A percentile compares a stretch with the other conserved stretches of the same genome.
Evolutionary conservation across 495 filamentous ascomycete species (phyloP).

Genomic region (Umbilicaria muhlenbergii): DNA sequence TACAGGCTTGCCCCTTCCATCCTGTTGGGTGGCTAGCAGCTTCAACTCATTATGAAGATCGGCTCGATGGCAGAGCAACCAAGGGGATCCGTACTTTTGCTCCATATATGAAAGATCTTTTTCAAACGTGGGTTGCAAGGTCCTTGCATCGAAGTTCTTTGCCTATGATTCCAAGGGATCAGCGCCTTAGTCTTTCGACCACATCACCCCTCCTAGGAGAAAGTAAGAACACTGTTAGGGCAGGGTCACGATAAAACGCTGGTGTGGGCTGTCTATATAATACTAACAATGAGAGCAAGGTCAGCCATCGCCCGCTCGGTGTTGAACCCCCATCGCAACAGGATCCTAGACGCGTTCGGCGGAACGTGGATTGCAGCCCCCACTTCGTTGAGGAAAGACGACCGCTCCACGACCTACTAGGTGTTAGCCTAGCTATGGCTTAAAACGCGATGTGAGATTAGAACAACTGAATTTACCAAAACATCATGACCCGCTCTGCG

Average conservation of each 20-base stretch:
- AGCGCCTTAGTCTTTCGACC: too few relatives aligned
- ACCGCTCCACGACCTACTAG: slow-evolving; percentile 30
- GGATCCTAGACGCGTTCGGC: slow-evolving; percentile 31
- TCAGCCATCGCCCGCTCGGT: too few relatives aligned
- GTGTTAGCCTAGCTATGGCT: too few relatives aligned
- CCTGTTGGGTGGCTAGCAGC: slow-evolving; percentile 13
- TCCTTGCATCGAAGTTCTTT: too few relatives aligned
- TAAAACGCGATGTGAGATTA: too few relatives aligned
- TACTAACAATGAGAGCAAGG: too few relatives aligned
- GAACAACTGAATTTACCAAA: background rate
- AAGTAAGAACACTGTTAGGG: too few relatives aligned
- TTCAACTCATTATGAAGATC: slow-evolving; percentile 34
- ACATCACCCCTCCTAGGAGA: too few relatives aligned
- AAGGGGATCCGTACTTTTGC: slow-evolving; percentile 12
- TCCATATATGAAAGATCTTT: slow-evolving; percentile 9
- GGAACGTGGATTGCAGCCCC: slow-evolving; percentile 36
- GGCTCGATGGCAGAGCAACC: slow-evolving; percentile 34
- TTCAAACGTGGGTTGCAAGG: too few relatives aligned
- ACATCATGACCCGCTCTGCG: slow-evolving; percentile 5
- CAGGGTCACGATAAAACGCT: too few relatives aligned
- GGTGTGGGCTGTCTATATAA: too few relatives aligned
- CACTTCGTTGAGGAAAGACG: slow-evolving; percentile 31
- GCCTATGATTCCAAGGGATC: too few relatives aligned
- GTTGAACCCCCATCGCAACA: slow-evolving; percentile 32
- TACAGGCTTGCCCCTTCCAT: background rate